Evolutionary conservation across 805 yeast genomes (phyloP).

Genomic region (Saccharomyces eubayanus): DNA sequence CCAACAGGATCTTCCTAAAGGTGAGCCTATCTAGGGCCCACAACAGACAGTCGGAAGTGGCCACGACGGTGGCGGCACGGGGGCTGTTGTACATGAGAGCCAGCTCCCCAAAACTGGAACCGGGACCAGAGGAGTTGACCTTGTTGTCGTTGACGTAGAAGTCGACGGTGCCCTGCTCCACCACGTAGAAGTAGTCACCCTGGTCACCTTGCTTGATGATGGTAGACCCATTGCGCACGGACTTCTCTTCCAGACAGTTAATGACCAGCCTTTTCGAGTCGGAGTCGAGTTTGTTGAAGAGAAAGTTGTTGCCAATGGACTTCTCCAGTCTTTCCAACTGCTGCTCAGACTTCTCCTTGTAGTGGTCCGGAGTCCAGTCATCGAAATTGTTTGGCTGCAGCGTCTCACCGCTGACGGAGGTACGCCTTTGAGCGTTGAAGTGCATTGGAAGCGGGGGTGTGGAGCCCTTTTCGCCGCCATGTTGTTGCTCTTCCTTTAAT

Average conservation of each 20-base stretch:
- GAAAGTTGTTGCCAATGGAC: constrained; percentile 70
- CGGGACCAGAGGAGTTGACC: constrained; percentile 72
- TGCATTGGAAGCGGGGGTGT: constrained; percentile 40
- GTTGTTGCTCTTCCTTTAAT: neutral
- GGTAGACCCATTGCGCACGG: constrained; percentile 47
- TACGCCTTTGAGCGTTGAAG: constrained; percentile 76
- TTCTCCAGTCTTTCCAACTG: constrained; percentile 62
- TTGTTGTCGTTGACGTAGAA: constrained; percentile 57
- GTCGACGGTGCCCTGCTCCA: constrained; percentile 79
- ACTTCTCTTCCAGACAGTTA: constrained; percentile 72
- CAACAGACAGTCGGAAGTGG: constrained; percentile 59
- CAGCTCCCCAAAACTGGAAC: constrained; percentile 90
- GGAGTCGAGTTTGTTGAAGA: constrained; percentile 75
- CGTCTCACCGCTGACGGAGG: constrained; percentile 86
- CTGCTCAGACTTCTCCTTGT: constrained; percentile 47
- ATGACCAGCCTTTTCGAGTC: constrained; percentile 71
- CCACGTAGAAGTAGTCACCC: constrained; percentile 84
- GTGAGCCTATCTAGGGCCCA: constrained; percentile 94
- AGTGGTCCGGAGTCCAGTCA: constrained; percentile 61
- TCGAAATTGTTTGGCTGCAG: constrained; percentile 67
- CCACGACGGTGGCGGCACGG: constrained; percentile 88
- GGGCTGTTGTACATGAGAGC: constrained; percentile 97
- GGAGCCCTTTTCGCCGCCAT: neutral
- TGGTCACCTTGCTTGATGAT: constrained; percentile 88
- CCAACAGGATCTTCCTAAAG: constrained; percentile 83